These are phyloP conservation scores for Saccharomycopsis vini DNA, from an alignment of 805 yeast genomes.

Conservation along the genomic window DNA sequence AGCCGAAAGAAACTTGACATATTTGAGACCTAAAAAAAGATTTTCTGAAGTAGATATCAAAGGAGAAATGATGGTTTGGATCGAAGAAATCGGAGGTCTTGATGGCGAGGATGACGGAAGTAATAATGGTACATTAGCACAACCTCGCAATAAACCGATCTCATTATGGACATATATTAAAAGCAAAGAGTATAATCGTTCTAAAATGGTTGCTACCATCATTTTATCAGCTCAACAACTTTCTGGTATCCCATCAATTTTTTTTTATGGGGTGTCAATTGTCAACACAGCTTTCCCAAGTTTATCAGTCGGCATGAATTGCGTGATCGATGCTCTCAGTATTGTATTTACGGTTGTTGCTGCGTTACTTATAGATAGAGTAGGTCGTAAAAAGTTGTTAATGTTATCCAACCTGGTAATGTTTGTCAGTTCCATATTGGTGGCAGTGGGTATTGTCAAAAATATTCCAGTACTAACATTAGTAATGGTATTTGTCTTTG, in stretches of 20 bases:
- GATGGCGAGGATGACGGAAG: neutral
- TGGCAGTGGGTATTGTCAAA: conserved; percentile 59
- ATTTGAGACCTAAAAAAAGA: conserved; percentile 24
- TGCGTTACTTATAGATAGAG: conserved; percentile 64
- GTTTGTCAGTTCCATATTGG: conserved; percentile 52
- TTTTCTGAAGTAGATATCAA: conserved; percentile 3
- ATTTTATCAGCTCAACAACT: conserved; percentile 82
- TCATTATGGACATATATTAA: conserved; percentile 11
- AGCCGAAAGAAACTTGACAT: conserved; percentile 31
- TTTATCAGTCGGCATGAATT: conserved; percentile 64
- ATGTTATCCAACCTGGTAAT: conserved; percentile 57
- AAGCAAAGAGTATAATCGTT: conserved; percentile 3
- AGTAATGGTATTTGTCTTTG: conserved; percentile 60
- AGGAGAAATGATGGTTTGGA: conserved; percentile 9
- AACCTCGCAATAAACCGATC: neutral
- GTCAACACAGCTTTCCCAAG: conserved; percentile 60
- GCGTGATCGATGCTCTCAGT: conserved; percentile 67
- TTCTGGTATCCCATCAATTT: conserved; percentile 86
- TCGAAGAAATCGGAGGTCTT: conserved; percentile 4
- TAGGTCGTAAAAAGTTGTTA: conserved; percentile 70
- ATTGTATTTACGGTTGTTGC: conserved; percentile 64
- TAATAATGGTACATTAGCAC: neutral
- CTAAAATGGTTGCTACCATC: conserved; percentile 53
- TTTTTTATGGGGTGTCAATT: conserved; percentile 87
- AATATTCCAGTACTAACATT: conserved; percentile 44